These are phyloP conservation scores for Crithidia thermophila DNA, from an alignment of 208 protist genomes.

Conservation along the genomic window DNA sequence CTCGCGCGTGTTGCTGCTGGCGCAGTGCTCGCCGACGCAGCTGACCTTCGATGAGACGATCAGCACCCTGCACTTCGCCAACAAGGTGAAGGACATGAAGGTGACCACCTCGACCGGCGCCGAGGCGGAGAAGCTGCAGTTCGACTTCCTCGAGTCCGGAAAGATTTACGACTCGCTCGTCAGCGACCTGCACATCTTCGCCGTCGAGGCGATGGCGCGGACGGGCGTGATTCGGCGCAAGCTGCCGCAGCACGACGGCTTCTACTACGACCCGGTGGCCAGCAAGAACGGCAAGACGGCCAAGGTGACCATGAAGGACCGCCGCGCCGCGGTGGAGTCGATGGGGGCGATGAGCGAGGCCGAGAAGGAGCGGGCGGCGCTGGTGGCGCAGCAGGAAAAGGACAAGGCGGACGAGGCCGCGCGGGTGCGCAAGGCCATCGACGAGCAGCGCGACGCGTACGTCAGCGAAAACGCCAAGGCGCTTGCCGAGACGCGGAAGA, in stretches of 20 bases:
- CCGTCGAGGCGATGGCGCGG: constrained; percentile 40
- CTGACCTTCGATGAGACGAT: constrained; percentile 87
- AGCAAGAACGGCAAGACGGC: constrained; percentile 40
- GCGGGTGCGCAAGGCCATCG: constrained; percentile 22
- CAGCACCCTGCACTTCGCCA: constrained; percentile 88
- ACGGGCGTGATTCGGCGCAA: constrained; percentile 56
- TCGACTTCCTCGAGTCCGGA: constrained; percentile 58
- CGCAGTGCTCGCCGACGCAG: constrained; percentile 80
- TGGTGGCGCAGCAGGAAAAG: constrained; percentile 39
- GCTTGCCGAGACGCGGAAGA: constrained; percentile 48
- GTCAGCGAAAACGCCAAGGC: constrained; percentile 36
- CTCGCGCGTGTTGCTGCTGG: constrained; percentile 86
- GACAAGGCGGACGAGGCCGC: constrained; percentile 44
- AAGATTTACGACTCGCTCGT: constrained; percentile 64
- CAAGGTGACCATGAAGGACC: constrained; percentile 42
- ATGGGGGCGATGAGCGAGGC: constrained; percentile 51
- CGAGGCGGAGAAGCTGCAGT: constrained; percentile 57
- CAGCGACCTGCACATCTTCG: constrained; percentile 82
- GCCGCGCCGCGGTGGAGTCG: constrained; percentile 36
- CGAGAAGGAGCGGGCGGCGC: constrained; percentile 50
- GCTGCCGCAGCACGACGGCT: constrained; percentile 44
- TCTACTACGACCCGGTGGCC: constrained; percentile 63
- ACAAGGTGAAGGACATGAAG: constrained; percentile 92
- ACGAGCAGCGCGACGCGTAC: constrained; percentile 43
- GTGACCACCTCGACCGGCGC: constrained; percentile 42